These are phyloP conservation scores for Gossypium ekmanianum DNA, from an alignment of 345 rosid genomes.

Conservation along the genomic window DNA sequence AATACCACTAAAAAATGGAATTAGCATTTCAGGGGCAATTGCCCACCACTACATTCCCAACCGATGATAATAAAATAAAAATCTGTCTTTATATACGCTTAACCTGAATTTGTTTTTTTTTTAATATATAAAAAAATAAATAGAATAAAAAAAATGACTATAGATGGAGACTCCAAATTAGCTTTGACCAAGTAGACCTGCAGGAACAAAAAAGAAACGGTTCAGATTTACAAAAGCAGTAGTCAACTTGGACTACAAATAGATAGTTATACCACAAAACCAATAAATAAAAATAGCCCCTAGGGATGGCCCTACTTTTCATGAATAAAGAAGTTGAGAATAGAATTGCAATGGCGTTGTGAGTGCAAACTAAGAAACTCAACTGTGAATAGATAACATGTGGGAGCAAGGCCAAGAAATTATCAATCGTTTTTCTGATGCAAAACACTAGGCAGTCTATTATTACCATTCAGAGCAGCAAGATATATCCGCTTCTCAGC, in stretches of 20 bases:
- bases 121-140: too few species aligned
- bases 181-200: slow-evolving; percentile 96
- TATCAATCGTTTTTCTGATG: slow-evolving; percentile 94
- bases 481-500: slow-evolving; percentile 94
- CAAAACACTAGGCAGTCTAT: slow-evolving; percentile 91
- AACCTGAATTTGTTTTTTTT: too few species aligned
- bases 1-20: too few species aligned
- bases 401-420: slow-evolving; percentile 57
- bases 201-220: slow-evolving; percentile 78
- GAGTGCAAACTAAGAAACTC: slow-evolving; percentile 33
- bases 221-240: slow-evolving; percentile 64
- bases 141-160: slow-evolving; percentile 32
- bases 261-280: too few species aligned
- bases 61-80: neutral
- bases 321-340: slow-evolving; percentile 27
- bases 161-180: slow-evolving; percentile 74
- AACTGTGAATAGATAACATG: slow-evolving; percentile 35
- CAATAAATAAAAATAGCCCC: neutral
- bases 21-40: too few species aligned
- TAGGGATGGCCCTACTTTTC: slow-evolving; percentile 17
- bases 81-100: too few species aligned
- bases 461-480: slow-evolving; percentile 99
- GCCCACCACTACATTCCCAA: slow-evolving; percentile 10
- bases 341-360: slow-evolving; percentile 20
- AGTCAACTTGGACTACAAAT: slow-evolving; percentile 11